Evolutionary conservation across 768 basidiomycete genomes (phyloP).

Genomic region (Mycena olivaceomarginata): DNA sequence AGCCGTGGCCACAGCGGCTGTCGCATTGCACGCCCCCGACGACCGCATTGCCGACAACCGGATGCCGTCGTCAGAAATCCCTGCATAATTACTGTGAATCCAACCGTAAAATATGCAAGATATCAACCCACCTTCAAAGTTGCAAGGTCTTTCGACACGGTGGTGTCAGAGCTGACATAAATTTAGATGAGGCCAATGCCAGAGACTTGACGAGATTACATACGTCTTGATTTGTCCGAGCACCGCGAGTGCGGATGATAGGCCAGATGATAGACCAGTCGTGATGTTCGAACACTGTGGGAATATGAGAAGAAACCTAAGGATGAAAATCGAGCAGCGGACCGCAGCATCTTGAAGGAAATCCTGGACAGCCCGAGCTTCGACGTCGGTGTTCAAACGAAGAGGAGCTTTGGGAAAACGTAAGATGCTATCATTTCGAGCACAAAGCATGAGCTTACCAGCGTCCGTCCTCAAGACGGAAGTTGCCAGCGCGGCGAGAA

Average conservation of each 20-base stretch:
- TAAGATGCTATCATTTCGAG: neutral
- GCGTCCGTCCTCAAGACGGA: slow-evolving; percentile 41
- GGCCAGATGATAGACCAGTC: slow-evolving; percentile 27
- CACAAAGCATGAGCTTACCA: neutral
- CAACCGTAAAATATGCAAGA: neutral
- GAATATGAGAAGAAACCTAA: neutral
- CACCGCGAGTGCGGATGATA: slow-evolving; percentile 36
- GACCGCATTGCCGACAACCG: slow-evolving; percentile 23
- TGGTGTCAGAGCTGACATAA: slow-evolving; percentile 17
- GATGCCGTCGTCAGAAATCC: slow-evolving; percentile 35
- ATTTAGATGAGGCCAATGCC: neutral
- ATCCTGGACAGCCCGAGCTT: slow-evolving; percentile 39
- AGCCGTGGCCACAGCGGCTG: slow-evolving; percentile 5
- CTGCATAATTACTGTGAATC: neutral
- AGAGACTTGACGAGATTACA: neutral
- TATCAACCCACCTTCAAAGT: slow-evolving; percentile 25
- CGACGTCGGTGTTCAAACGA: slow-evolving; percentile 21
- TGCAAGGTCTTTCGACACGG: slow-evolving; percentile 36
- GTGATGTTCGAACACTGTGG: slow-evolving; percentile 39
- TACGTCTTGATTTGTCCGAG: slow-evolving; percentile 41
- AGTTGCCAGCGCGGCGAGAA: slow-evolving; percentile 28
- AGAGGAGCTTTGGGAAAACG: slow-evolving; percentile 22
- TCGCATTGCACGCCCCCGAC: slow-evolving; percentile 34
- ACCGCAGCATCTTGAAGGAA: slow-evolving; percentile 37
- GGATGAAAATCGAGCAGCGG: neutral